Conservation (phyloP, 1,284 basidiomycete genomes). For the Sporisorium iseilematis-ciliati region DNA sequence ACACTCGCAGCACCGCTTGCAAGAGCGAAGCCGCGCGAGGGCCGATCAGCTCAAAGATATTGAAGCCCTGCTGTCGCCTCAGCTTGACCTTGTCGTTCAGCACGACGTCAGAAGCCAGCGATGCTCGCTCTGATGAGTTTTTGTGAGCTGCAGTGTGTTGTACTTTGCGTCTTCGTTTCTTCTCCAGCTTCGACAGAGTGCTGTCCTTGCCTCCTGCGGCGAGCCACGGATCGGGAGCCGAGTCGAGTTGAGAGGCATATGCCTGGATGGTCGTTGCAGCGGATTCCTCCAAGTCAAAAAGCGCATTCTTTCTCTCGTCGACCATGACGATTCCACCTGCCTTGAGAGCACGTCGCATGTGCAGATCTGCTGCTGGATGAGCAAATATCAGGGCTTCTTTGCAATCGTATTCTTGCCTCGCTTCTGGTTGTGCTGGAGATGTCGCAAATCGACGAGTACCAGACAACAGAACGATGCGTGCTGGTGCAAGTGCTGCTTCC, state of each 20-base stretch:
- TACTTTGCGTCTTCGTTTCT: conserved; percentile 22
- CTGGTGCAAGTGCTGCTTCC: conserved; percentile 36
- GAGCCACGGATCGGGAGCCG: conserved; percentile 49
- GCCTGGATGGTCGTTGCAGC: not conserved
- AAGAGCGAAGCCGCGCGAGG: conserved; percentile 49
- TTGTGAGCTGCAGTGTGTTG: conserved; percentile 8
- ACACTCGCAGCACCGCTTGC: conserved; percentile 50
- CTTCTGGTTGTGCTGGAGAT: not conserved
- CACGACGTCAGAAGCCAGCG: not conserved
- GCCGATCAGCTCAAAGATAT: conserved; percentile 63
- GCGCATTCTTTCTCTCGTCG: conserved; percentile 33
- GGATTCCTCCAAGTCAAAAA: conserved; percentile 10
- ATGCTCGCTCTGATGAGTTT: not conserved
- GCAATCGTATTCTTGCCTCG: conserved; percentile 11
- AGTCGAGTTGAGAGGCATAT: conserved; percentile 38
- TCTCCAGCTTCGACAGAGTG: conserved; percentile 37
- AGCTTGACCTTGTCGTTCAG: conserved; percentile 21
- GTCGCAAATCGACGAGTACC: conserved; percentile 7
- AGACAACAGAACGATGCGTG: conserved; percentile 24
- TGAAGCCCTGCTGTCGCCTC: conserved; percentile 54
- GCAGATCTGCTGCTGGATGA: conserved; percentile 51
- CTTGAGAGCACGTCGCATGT: conserved; percentile 46
- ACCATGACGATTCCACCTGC: conserved; percentile 28
- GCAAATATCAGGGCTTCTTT: conserved; percentile 46
- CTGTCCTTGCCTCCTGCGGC: conserved; percentile 52